Evolutionary conservation across 345 rosid genomes (phyloP).

Genomic region (Eutrema yunnanense): DNA sequence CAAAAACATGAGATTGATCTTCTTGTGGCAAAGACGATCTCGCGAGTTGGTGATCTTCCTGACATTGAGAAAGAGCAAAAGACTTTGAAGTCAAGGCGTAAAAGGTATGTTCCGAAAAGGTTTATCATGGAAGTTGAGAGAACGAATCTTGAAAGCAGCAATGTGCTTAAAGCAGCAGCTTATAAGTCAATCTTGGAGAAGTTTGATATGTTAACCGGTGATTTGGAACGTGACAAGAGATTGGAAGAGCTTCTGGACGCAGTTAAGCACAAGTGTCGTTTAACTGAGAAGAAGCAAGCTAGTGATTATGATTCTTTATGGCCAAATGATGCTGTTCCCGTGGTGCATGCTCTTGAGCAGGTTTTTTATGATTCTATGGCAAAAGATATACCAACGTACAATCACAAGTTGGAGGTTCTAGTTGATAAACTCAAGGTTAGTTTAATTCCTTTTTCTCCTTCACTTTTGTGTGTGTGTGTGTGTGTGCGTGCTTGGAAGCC

Average conservation of each 20-base stretch:
- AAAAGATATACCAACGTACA: constrained; percentile 60
- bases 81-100: constrained; percentile 3
- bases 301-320: constrained; percentile 29
- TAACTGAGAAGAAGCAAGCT: constrained; percentile 20
- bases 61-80: neutral
- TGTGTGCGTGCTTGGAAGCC: neutral
- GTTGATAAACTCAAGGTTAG: constrained; percentile 61
- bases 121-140: neutral
- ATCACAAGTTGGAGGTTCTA: constrained; percentile 57
- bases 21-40: constrained; percentile 59
- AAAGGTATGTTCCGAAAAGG: constrained; percentile 31
- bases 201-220: constrained; percentile 48
- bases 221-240: constrained; percentile 56
- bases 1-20: constrained; percentile 44
- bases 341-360: constrained; percentile 58
- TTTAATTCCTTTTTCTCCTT: neutral
- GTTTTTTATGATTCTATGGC: constrained; percentile 50
- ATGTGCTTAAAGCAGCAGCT: constrained; percentile 36
- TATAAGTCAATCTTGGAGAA: constrained; percentile 35
- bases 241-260: constrained; percentile 65
- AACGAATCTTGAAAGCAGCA: constrained; percentile 17
- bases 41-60: constrained; percentile 41
- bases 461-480: neutral
- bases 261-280: constrained; percentile 11
- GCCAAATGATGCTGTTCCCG: constrained; percentile 62